Evolutionary conservation across 1,139 yeast species (phyloP).

Genomic region (Yamadazyma trypodendri): DNA sequence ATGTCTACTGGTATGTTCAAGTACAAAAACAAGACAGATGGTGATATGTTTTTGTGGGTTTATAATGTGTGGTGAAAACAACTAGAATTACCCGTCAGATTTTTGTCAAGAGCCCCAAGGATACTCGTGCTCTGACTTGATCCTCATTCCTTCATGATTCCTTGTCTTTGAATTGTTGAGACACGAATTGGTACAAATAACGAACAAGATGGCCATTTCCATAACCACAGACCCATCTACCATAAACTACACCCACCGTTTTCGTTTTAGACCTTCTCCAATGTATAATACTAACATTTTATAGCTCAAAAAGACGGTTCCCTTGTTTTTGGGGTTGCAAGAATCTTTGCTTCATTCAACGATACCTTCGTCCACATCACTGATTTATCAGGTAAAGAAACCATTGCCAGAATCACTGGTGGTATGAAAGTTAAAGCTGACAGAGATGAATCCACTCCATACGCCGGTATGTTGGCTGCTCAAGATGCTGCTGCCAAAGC

Average conservation of each 20-base stretch:
- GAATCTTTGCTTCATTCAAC: slow-evolving; percentile 99
- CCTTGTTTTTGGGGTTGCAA: slow-evolving; percentile 99
- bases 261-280: too few species aligned
- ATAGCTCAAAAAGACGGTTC: slow-evolving; percentile 47
- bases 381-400: slow-evolving; percentile 99
- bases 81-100: too few species aligned
- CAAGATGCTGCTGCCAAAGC: slow-evolving; percentile 99
- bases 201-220: too few species aligned
- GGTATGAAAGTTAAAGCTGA: slow-evolving; percentile 99
- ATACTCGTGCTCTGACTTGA: not conserved
- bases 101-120: not conserved
- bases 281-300: slow-evolving; percentile 17
- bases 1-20: slow-evolving; percentile 36
- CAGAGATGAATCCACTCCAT: slow-evolving; percentile 99
- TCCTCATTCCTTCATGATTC: too few species aligned
- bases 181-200: too few species aligned
- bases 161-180: too few species aligned
- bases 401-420: slow-evolving; percentile 99
- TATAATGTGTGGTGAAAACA: too few species aligned
- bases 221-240: not conserved
- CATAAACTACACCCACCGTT: not conserved
- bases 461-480: slow-evolving; percentile 99
- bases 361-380: slow-evolving; percentile 99
- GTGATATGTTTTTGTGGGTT: not conserved
- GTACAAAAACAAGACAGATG: not conserved